A percentile compares a stretch with the other conserved stretches of the same genome.
phyloP scores from a whole-genome alignment of 169 alveolate genomes.

The Plasmodium sp. region DNA sequence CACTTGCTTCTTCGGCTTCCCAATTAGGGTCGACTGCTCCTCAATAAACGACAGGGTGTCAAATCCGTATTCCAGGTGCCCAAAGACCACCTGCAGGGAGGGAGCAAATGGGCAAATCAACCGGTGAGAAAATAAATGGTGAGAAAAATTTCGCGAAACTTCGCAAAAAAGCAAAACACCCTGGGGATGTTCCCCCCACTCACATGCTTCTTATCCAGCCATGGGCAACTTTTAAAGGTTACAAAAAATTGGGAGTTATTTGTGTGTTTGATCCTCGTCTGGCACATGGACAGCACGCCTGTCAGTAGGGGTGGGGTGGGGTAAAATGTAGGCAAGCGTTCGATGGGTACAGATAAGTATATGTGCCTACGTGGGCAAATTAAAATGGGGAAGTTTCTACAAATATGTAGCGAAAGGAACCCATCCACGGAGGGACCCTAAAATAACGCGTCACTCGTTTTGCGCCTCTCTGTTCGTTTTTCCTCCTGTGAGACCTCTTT shows the following conservation, averaged over 20 bases:
- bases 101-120: background rate
- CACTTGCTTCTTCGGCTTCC: constrained; percentile 85
- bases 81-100: constrained; percentile 85
- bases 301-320: background rate
- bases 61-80: constrained; percentile 85
- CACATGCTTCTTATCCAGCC: constrained; percentile 94
- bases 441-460: background rate
- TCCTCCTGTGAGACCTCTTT: constrained; percentile 78
- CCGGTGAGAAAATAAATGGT: background rate
- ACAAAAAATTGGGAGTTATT: constrained; percentile 94
- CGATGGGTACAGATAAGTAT: constrained; percentile 19
- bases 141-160: background rate
- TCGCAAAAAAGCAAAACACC: background rate
- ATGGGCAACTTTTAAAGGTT: constrained; percentile 94
- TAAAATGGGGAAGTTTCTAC: background rate
- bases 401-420: background rate
- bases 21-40: constrained; percentile 84
- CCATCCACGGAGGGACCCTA: background rate
- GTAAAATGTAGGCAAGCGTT: background rate
- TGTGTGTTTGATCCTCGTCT: constrained; percentile 86
- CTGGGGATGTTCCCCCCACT: background rate
- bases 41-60: constrained; percentile 86
- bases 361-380: background rate
- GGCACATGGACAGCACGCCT: constrained; percentile 90
- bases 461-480: background rate